Conservation (phyloP, 352 stramenopile genomes). For the Phytophthora hybrid region DNA sequence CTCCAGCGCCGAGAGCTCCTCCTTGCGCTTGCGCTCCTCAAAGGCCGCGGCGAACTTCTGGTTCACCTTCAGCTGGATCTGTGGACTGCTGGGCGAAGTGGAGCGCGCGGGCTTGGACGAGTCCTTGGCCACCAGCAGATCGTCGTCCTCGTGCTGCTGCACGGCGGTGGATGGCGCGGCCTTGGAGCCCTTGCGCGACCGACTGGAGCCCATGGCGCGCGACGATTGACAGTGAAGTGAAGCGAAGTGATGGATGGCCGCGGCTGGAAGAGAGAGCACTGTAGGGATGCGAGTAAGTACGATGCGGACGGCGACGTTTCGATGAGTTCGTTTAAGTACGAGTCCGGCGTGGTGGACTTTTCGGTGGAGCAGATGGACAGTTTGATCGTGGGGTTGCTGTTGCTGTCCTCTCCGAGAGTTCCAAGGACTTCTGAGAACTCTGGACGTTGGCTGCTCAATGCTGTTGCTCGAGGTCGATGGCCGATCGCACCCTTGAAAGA, state of each 20-base stretch:
- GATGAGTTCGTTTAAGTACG: not conserved
- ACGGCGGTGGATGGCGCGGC: no score
- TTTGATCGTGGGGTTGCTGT: not conserved
- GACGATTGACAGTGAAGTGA: not conserved
- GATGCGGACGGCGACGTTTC: not conserved
- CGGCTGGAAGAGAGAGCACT: not conserved
- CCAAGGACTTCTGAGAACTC: not conserved
- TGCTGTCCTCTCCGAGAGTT: not conserved
- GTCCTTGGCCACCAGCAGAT: slow-evolving; percentile 49
- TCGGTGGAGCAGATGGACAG: not conserved
- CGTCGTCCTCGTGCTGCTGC: slow-evolving; percentile 6
- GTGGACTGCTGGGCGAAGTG: slow-evolving; percentile 12
- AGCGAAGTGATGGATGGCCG: not conserved
- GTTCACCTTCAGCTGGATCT: slow-evolving; percentile 79
- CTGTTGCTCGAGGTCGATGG: not conserved
- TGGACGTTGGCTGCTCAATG: not conserved
- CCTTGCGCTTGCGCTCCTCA: slow-evolving; percentile 80
- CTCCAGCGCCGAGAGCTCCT: slow-evolving; percentile 73
- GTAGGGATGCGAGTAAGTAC: not conserved
- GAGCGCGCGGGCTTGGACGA: slow-evolving; percentile 8
- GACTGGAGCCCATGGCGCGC: not conserved
- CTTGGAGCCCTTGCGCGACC: not conserved
- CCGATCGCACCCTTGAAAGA: not conserved
- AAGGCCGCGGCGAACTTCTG: slow-evolving; percentile 79
- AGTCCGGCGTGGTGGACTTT: not conserved